Base-by-base conservation (phyloP, 306 rosid genomes). In the Acacia crassicarpa region DNA sequence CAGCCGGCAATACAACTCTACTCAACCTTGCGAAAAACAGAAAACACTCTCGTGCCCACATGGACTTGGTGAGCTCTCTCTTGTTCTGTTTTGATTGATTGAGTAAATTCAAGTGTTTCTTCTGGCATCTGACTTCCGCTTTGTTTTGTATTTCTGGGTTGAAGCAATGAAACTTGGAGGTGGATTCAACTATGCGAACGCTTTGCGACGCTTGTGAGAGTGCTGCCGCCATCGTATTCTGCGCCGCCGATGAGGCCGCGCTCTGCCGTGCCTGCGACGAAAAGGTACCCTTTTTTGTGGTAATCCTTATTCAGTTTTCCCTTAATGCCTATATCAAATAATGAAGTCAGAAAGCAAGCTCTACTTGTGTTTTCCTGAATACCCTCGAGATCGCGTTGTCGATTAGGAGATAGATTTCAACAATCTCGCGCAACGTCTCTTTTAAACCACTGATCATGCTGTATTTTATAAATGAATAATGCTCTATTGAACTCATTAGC, bases 201-300 rank as follows among this genome's bases (percentile, higher is more conserved):
- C 91, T 96, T 86, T 96, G 99, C 83, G 99, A 96, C 79, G 90
- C 99, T 78, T 96, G 99, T 85, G 98, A 93, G 90, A 90, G 97
- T 74, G 97, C 99, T 4, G 94, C 97, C 17, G 99, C 99, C 17
- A 89, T 92, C 62, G 90, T 96, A 33, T 96, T 96, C 89, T 96
- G 99, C 84, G 98, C 99, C 79, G 99, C 99, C 13, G 99, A 96
- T 79, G 99, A 96, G 76, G 99, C 99, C 48, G 94, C 99, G 63
- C 99, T 96, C 44, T 96, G 99, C 76, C 93, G 86, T 89, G 86
- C 91, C 79, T 96, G 99, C 40, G 99, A 96, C 77, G 94, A 92
- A 67, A 92, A 96, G 93, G 99, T 96, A 44, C 30, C 22, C 11
- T 33, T 20, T 79, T 20, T 54, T 54, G 2, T 54, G 0, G 59